Base-by-base conservation (phyloP, 1,139 yeast species). In the Kodamaea alishanica region DNA sequence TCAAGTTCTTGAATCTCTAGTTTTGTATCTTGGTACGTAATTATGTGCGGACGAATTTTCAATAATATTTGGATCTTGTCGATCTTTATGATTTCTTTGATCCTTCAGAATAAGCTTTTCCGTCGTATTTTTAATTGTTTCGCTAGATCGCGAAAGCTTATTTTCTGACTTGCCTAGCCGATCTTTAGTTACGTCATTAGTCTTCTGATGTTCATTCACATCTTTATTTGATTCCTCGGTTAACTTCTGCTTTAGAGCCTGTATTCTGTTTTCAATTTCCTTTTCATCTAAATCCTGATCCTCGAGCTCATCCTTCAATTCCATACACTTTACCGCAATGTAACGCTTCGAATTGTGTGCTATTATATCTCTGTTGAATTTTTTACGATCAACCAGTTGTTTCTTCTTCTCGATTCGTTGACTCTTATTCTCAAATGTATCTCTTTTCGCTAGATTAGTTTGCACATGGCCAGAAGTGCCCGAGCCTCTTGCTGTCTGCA, bases 391-490 rank as follows among this genome's bases (percentile, higher is more conserved):
- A 43, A 37, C 51, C 26, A 49, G 54, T 25, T 20, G 31, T 6
- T 10, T 28, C 10, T 31, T 28, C 33, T 12, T 11, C n/a, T 22
- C 30, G 4, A 38, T n/a, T 10, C 28, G 35, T 10, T 37, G 57
- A 31, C 58, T 49, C 32, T 58, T 63, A 47, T 56, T 68, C 30
- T 60, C 61, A 10, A 66, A 70, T 3, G 60, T 57, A 22, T 54
- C 32, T 48, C 52, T 44, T 36, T 48, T 51, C 0, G 77, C 63
- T 6, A 66, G 46, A 46, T 73, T 83, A 40, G 70, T 64, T 53
- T 81, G 84, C 4, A 84, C 70, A 52, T 74, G 72, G 0, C 94
- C 94, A 31, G 84, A 81, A 1, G 92, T 84, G 0, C 87, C 87
- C 0, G 84, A 68, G 0, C 94, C 94, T 40, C 87, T 63, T 0